Conservation (phyloP, 768 basidiomycete species). For the Trametes meyenii region DNA sequence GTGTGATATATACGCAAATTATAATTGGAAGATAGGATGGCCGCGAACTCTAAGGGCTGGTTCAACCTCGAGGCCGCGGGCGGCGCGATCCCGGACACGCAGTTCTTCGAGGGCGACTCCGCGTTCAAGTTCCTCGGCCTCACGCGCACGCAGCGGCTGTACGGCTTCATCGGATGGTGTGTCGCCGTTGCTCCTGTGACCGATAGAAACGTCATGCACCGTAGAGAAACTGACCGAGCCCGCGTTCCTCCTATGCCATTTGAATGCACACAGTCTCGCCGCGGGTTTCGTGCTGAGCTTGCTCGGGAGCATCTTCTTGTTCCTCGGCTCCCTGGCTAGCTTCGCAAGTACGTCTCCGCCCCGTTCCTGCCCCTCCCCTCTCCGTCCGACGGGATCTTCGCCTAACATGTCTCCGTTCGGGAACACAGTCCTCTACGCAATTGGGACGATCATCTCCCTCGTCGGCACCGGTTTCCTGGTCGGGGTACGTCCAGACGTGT, state of each 20-base stretch:
- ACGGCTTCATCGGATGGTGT: constrained; percentile 86
- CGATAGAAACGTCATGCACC: not conserved
- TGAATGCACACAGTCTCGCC: constrained; percentile 51
- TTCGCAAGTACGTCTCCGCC: constrained; percentile 69
- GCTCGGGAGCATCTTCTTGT: constrained; percentile 76
- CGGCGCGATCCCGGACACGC: constrained; percentile 68
- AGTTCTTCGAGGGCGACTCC: constrained; percentile 88
- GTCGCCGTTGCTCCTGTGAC: constrained; percentile 30
- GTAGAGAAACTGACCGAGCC: not conserved
- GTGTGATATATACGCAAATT: not conserved
- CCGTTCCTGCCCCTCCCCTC: not conserved
- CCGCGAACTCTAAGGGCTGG: constrained; percentile 70
- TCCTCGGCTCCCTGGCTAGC: constrained; percentile 64
- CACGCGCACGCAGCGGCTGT: constrained; percentile 78
- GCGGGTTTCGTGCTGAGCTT: constrained; percentile 81
- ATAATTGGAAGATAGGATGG: not conserved
- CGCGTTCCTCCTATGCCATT: not conserved
- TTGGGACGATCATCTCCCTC: constrained; percentile 83
- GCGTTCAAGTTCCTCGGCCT: constrained; percentile 82
- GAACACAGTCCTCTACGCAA: constrained; percentile 69
- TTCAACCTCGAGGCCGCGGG: constrained; percentile 78
- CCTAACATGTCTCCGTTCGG: not conserved
- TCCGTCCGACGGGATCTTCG: not conserved
- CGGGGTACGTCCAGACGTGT: constrained; percentile 57
- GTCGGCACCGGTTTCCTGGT: constrained; percentile 90